Conservation (phyloP, 768 basidiomycete species). For the Suillus subalutaceus region DNA sequence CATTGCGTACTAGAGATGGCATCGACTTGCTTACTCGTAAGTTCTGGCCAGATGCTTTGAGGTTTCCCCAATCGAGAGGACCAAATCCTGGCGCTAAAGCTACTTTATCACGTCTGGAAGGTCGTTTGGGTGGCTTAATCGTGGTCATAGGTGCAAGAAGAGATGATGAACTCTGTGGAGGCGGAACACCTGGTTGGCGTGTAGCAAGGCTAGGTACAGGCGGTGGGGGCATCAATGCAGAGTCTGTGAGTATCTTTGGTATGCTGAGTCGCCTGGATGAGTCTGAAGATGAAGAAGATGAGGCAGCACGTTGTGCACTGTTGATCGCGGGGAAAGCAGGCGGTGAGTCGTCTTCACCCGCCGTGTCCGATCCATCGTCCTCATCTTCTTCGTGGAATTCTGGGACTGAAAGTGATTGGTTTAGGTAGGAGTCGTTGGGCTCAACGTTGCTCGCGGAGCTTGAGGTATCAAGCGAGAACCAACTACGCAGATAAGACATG, state of each 20-base stretch:
- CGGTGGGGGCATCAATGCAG: slow-evolving; percentile 55
- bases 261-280: slow-evolving; percentile 11
- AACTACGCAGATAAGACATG: slow-evolving; percentile 59
- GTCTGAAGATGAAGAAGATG: slow-evolving; percentile 14
- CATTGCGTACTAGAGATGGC: not conserved
- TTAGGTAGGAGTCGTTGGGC: slow-evolving; percentile 7
- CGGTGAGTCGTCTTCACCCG: slow-evolving; percentile 57
- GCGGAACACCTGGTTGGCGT: slow-evolving; percentile 35
- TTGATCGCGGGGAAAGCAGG: slow-evolving; percentile 74
- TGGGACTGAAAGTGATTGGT: slow-evolving; percentile 16
- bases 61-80: slow-evolving; percentile 90
- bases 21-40: slow-evolving; percentile 57
- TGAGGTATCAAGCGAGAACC: slow-evolving; percentile 47
- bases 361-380: slow-evolving; percentile 42
- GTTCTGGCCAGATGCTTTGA: slow-evolving; percentile 82
- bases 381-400: slow-evolving; percentile 33
- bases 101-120: slow-evolving; percentile 76
- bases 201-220: slow-evolving; percentile 44
- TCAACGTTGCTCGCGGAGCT: not conserved
- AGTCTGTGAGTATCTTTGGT: slow-evolving; percentile 44
- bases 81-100: slow-evolving; percentile 90
- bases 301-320: slow-evolving; percentile 68
- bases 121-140: slow-evolving; percentile 56
- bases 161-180: slow-evolving; percentile 36
- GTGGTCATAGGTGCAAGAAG: slow-evolving; percentile 66